Base-by-base conservation (phyloP, 139 green algal genomes). In the Tetradesmus obliquus region DNA sequence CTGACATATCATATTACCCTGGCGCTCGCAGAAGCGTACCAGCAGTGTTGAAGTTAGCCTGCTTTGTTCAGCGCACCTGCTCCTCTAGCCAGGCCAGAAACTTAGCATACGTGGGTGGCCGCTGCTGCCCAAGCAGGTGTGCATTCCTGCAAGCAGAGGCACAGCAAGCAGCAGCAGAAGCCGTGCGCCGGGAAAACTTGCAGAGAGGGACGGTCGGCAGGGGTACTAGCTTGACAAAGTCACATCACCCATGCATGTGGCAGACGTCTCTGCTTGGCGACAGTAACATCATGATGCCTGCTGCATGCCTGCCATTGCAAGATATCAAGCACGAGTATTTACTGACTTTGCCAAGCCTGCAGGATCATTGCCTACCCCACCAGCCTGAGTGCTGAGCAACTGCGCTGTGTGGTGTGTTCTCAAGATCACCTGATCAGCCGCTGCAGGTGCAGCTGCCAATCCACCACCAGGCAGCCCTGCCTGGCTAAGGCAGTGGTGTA, bases 401-500 rank as follows among this genome's bases (percentile, higher is more conserved):
- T 45, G 32, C 32, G 32, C 32, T 45, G 32, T 45, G 32, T 45
- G 32, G 32, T 45, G 32, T 45, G 32, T 71, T 71, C 10, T 15
- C 72, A 9, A 22, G 2, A 22, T 3, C 45, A 80, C 71, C 86
- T 83, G 53, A 53, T 5, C 13, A 92, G n/a, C 13, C 89, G 89
- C 17, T 88, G 3, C 6, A 84, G 45, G 24, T 92, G 89, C 45
- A 92, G 89, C 12, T 76, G 1, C 89, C 89, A 92, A 13, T 92
- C 89, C 1, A 92, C 81, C 10, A 92, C 45, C 12, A 62, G 10
- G 5, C 55, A 84, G 1, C 60, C 55, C 10, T 88, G 9, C 69
- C 51, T n/a, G 3, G 79, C 62, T n/a, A 92, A 51, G 13, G 89
- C 89, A 22, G 89, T 88, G n/a, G 89, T 92, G 81, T 92, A 92